Conservation (phyloP, 371 early-diverging fungal genomes). For the Apophysomyces elegans region DNA sequence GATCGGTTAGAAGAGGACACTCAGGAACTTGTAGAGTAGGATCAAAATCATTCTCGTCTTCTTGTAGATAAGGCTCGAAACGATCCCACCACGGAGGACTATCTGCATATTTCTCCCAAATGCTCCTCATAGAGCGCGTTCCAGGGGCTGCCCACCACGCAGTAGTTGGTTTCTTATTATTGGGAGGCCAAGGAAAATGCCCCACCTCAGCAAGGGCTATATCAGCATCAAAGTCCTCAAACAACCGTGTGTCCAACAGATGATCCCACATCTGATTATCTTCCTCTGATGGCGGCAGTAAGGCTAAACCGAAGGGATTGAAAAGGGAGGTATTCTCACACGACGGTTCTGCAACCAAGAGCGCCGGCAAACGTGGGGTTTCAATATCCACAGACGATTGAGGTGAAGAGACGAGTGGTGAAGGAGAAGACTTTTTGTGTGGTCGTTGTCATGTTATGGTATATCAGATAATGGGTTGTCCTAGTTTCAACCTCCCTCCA, state of each 20-base stretch:
- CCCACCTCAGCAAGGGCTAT: background rate
- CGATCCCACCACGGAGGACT: conserved; percentile 23
- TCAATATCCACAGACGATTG: too few species aligned
- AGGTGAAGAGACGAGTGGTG: too few species aligned
- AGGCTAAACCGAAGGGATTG: too few species aligned
- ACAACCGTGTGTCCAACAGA: conserved; percentile 20
- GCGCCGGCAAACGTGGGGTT: too few species aligned
- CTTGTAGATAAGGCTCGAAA: conserved; percentile 32
- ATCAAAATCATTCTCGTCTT: conserved; percentile 50
- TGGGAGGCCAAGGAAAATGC: conserved; percentile 10
- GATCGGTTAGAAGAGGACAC: conserved; percentile 31
- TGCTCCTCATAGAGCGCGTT: conserved; percentile 13
- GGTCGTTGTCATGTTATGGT: too few species aligned
- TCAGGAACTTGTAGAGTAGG: conserved; percentile 48
- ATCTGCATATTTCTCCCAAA: conserved; percentile 18
- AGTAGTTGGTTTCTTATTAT: background rate
- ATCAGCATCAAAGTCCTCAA: conserved; percentile 19
- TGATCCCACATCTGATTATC: conserved; percentile 20
- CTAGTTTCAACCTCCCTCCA: background rate
- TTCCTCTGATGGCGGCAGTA: conserved; percentile 10
- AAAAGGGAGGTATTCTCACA: too few species aligned
- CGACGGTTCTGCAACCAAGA: too few species aligned
- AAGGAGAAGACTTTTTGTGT: too few species aligned
- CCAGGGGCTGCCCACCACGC: conserved; percentile 6
- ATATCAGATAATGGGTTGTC: too few species aligned